These are phyloP conservation scores for Cinchona pubescens DNA, from an alignment of 257 asterid species.

Conservation along the genomic window DNA sequence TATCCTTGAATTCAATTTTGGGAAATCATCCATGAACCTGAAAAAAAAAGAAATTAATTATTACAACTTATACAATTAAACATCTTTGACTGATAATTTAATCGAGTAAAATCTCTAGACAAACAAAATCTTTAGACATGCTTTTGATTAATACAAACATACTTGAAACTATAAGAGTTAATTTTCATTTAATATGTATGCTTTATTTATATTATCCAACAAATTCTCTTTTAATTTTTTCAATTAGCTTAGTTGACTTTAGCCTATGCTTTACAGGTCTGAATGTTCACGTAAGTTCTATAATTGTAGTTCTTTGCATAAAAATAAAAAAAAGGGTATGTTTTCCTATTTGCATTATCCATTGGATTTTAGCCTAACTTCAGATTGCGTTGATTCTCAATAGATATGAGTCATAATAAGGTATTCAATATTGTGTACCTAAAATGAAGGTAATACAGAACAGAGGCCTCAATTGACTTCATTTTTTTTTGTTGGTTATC, in stretches of 20 bases:
- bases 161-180: too few relatives aligned
- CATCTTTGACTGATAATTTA: too few relatives aligned
- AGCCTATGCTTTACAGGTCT: not conserved
- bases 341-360: not conserved
- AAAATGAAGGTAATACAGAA: not conserved
- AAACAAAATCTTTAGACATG: too few relatives aligned
- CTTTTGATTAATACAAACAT: too few relatives aligned
- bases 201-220: not conserved
- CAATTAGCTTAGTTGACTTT: too few relatives aligned
- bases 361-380: not conserved
- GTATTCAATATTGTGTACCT: conserved; percentile 3
- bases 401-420: not conserved
- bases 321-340: not conserved
- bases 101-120: too few relatives aligned
- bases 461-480: not conserved
- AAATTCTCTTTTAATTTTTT: too few relatives aligned
- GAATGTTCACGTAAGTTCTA: not conserved
- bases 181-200: not conserved
- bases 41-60: too few relatives aligned
- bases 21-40: too few relatives aligned
- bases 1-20: too few relatives aligned
- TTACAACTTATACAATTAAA: too few relatives aligned
- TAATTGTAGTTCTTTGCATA: not conserved
- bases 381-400: not conserved
- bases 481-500: not conserved